Conservation (phyloP, 257 asterid species). For the Prunella vulgaris region DNA sequence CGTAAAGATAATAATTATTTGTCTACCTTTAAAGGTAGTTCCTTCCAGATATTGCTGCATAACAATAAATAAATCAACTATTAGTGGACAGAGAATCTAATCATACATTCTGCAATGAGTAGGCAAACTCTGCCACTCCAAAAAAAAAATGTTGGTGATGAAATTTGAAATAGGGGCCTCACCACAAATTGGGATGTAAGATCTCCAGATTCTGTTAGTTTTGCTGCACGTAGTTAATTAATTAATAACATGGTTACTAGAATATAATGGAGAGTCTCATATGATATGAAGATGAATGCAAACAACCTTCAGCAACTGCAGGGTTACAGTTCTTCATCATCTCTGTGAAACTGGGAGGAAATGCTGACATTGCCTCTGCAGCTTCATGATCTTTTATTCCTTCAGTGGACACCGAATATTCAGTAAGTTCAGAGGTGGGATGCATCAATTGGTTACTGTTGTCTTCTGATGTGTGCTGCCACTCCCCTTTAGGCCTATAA, state of each 20-base stretch:
- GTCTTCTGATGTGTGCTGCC: slow-evolving; percentile 37
- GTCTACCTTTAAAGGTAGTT: slow-evolving; percentile 63
- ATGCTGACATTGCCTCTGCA: slow-evolving; percentile 32
- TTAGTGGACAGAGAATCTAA: not conserved
- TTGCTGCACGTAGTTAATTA: slow-evolving; percentile 32
- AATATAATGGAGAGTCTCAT: not conserved
- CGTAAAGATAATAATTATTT: not conserved
- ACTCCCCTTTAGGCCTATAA: slow-evolving; percentile 39
- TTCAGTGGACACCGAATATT: slow-evolving; percentile 34
- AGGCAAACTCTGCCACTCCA: not conserved
- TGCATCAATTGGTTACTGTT: slow-evolving; percentile 28
- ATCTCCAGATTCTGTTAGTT: slow-evolving; percentile 30
- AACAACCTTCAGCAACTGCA: slow-evolving; percentile 41
- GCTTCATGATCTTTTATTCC: slow-evolving; percentile 24
- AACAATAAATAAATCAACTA: slow-evolving; percentile 6
- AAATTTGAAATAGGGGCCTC: slow-evolving; percentile 15
- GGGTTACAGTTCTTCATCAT: slow-evolving; percentile 61
- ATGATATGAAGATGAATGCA: slow-evolving; percentile 3
- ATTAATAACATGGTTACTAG: slow-evolving; percentile 15
- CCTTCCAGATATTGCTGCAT: slow-evolving; percentile 71
- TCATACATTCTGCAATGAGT: not conserved
- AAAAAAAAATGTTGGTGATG: not conserved
- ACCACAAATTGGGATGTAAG: slow-evolving; percentile 68
- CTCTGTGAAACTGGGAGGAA: slow-evolving; percentile 84
- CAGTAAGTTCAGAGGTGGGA: slow-evolving; percentile 28